Conservation (phyloP, 495 filamentous ascomycete species). For the Xylona heveae region DNA sequence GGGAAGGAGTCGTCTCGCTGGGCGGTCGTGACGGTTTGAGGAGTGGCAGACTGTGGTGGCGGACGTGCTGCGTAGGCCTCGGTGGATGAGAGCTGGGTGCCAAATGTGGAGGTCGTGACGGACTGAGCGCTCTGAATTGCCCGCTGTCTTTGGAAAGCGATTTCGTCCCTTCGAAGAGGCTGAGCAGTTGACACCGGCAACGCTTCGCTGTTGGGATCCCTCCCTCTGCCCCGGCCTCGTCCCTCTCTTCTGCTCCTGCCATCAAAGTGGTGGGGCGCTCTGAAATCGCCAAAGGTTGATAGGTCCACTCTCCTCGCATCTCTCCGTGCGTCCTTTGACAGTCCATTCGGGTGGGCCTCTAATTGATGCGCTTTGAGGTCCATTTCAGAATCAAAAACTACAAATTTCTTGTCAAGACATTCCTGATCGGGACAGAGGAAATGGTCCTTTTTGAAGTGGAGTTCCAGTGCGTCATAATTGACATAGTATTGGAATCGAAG, state of each 20-base stretch:
- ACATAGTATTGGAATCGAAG: conserved; percentile 67
- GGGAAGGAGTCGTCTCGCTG: conserved; percentile 13
- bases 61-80: conserved; percentile 26
- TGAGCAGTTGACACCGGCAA: conserved; percentile 61
- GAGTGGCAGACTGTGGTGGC: conserved; percentile 17
- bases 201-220: conserved; percentile 60
- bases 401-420: conserved; percentile 89
- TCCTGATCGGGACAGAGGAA: conserved; percentile 68
- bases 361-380: conserved; percentile 80
- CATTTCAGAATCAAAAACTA: conserved; percentile 89
- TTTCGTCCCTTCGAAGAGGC: conserved; percentile 63
- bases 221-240: conserved; percentile 31
- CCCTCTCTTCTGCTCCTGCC: conserved; percentile 22
- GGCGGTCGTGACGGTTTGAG: not conserved
- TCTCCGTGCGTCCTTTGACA: conserved; percentile 65
- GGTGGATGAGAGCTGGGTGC: conserved; percentile 47
- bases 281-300: conserved; percentile 61
- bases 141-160: conserved; percentile 84
- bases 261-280: conserved; percentile 45
- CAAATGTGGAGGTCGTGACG: conserved; percentile 55
- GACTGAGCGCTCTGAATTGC: conserved; percentile 76
- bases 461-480: conserved; percentile 63
- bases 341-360: conserved; percentile 48
- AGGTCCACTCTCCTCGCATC: conserved; percentile 80
- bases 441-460: conserved; percentile 74